Conservation (phyloP, 2,329 filamentous ascomycete species). For the Coniochaeta sp. region DNA sequence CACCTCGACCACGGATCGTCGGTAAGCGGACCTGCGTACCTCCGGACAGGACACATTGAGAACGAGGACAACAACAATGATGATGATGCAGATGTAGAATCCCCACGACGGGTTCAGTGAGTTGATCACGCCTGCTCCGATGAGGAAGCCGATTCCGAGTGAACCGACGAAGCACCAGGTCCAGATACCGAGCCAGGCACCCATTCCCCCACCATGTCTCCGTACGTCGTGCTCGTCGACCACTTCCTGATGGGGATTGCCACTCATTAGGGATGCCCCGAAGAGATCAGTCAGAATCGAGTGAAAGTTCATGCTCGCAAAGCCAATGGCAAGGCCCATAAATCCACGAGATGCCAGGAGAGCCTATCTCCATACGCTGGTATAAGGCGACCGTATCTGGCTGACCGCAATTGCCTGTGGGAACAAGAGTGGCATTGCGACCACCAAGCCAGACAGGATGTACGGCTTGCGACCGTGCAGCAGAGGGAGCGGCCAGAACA, state of each 20-base stretch:
- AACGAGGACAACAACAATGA: constrained; percentile 57
- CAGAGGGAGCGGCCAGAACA: constrained; percentile 68
- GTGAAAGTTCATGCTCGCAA: constrained; percentile 72
- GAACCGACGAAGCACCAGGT: constrained; percentile 71
- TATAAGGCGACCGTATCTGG: constrained; percentile 46
- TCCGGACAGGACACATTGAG: constrained; percentile 68
- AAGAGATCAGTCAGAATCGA: constrained; percentile 68
- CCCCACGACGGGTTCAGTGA: constrained; percentile 61
- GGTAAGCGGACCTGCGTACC: constrained; percentile 61
- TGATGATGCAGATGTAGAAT: constrained; percentile 65
- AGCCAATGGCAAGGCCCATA: constrained; percentile 64
- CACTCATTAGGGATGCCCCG: constrained; percentile 67
- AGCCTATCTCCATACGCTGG: constrained; percentile 48
- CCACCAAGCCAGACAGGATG: constrained; percentile 58
- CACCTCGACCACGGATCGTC: constrained; percentile 61
- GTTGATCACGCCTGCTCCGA: constrained; percentile 65
- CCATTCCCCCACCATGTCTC: constrained; percentile 70
- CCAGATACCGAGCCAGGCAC: constrained; percentile 73
- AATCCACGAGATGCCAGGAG: constrained; percentile 57
- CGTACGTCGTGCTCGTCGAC: constrained; percentile 62
- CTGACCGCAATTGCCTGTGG: constrained; percentile 65
- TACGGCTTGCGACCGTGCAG: constrained; percentile 74
- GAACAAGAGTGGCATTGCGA: constrained; percentile 68
- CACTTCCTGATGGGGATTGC: constrained; percentile 65
- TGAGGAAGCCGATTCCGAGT: constrained; percentile 62